Percentiles rank a stretch among this genome's conserved stretches.
These are phyloP conservation scores for Paramecium biaurelia DNA, from an alignment of 73 alveolate species.

Conservation along the genomic window DNA sequence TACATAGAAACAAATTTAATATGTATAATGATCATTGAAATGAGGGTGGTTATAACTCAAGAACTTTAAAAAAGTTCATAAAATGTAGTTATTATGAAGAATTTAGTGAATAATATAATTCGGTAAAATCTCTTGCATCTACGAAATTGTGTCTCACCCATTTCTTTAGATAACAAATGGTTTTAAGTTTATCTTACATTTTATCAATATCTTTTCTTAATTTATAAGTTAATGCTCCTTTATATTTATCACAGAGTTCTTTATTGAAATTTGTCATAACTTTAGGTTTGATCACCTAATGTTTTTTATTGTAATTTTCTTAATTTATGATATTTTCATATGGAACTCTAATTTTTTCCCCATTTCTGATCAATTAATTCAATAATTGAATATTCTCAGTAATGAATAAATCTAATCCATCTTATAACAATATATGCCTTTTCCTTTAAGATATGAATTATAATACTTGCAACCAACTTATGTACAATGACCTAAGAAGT, in stretches of 20 bases:
- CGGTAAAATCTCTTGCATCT: background rate
- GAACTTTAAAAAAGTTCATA: conserved; percentile 8
- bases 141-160: background rate
- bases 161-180: conserved; percentile 1
- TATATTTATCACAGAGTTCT: background rate
- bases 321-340: background rate
- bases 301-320: background rate
- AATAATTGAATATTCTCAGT: background rate
- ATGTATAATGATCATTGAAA: conserved; percentile 3
- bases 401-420: background rate
- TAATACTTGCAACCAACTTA: background rate
- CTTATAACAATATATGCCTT: background rate
- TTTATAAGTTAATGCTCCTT: background rate
- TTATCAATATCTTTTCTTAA: conserved; percentile 18
- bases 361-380: background rate
- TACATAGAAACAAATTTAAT: background rate
- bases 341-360: background rate
- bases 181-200: conserved; percentile 17
- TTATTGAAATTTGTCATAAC: background rate
- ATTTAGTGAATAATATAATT: background rate
- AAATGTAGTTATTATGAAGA: background rate
- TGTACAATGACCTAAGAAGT: background rate
- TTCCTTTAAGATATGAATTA: background rate
- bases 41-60: conserved; percentile 20
- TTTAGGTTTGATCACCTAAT: background rate